phyloP scores from a whole-genome alignment of 208 protist genomes.

The Leishmania amazonensis region DNA sequence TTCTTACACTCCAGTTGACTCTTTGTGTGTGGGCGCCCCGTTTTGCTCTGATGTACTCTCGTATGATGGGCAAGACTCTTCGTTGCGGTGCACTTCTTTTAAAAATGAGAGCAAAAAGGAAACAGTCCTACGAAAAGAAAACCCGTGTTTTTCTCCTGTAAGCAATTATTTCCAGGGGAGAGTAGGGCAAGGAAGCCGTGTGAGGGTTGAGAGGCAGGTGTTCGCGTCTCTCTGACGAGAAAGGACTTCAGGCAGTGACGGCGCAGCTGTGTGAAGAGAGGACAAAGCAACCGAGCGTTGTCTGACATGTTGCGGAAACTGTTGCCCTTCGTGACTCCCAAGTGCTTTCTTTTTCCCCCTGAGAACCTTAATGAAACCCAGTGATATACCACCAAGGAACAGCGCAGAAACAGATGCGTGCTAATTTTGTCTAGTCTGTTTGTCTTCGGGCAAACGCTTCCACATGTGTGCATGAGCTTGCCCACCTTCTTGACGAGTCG shows the following conservation, averaged over 20 bases:
- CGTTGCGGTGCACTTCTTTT: conserved; percentile 6
- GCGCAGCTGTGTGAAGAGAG: background rate
- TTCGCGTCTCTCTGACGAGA: background rate
- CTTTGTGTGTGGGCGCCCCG: background rate
- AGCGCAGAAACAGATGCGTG: background rate
- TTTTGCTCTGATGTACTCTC: conserved; percentile 3
- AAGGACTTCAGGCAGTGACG: background rate
- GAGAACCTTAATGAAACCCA: background rate
- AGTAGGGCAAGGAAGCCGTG: background rate
- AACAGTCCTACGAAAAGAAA: background rate
- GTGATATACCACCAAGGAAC: background rate
- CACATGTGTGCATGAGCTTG: background rate
- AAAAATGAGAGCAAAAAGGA: background rate
- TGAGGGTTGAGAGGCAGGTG: background rate
- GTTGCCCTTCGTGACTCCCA: background rate
- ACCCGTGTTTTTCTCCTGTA: background rate
- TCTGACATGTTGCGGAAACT: background rate
- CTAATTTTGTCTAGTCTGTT: background rate
- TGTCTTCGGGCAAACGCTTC: background rate
- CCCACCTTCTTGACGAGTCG: background rate
- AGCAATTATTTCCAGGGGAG: background rate
- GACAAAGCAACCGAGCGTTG: background rate
- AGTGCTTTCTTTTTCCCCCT: background rate
- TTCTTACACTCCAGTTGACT: background rate
- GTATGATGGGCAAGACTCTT: conserved; percentile 4